Base-by-base conservation (phyloP, 306 rosid species). In the Quercus wislizeni region DNA sequence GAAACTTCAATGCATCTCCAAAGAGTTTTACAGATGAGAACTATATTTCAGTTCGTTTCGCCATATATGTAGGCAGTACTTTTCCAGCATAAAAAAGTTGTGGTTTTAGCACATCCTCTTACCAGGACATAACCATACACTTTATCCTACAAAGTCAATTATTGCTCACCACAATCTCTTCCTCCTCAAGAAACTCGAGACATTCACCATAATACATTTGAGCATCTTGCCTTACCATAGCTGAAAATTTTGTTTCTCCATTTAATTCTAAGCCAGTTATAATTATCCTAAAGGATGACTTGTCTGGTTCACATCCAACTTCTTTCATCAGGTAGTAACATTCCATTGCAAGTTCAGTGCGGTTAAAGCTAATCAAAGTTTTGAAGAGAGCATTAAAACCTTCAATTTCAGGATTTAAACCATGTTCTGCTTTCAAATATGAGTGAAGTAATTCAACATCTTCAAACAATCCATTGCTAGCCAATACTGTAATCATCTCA, bases 261-360 rank as follows among this genome's bases (percentile, higher is more conserved):
- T 31, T 63, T 30, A 86, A 74, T 68, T 88, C 91, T 76, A 86
- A 76, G 59, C 88, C 86, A 38, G 72, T 74, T 18, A 86, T 70
- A 17, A 86, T 76, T 62, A 79, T 71, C 78, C 73, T 83, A 57
- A 83, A 84, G 46, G 86, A 79, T 57, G 80, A 51, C 80, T 85
- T 85, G 72, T 88, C 85, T 19, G 86, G 89, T n/a, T 86, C 89
- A 41, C 88, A 83, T 25, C 76, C 88, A 1, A 85, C 83, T 52
- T 62, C 74, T 67, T 83, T 88, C 91, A 83, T 86, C 86, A 76
- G 78, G 78, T 25, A 35, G 78, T 86, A 84, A 56, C 83, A 86
- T 58, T 86, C 86, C 83, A 81, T 81, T 0, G 83, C 80, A 30
- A 86, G 88, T 46, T 61, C 59, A 20, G 83, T 74, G 20, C 51